Evolutionary conservation across 192 early-diverging fungal species (phyloP).

Genomic region (Pilaira anomala): DNA sequence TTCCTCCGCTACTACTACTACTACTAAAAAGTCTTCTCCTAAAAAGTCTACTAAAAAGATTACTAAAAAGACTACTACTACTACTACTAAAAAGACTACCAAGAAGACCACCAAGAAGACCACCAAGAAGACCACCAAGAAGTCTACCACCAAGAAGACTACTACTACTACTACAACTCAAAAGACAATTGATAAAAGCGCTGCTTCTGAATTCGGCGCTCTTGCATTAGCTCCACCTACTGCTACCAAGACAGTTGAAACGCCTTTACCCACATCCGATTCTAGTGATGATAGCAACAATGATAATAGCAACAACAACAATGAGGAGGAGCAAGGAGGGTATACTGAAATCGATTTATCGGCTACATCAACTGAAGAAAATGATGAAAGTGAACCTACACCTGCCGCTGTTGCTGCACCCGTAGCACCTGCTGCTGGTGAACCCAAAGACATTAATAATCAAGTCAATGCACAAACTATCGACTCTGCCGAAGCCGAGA

Average conservation of each 20-base stretch:
- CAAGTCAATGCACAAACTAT: slow-evolving; percentile 20
- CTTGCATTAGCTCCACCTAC: not conserved
- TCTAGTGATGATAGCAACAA: not conserved
- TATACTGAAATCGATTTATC: not conserved
- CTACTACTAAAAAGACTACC: not conserved
- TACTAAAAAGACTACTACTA: slow-evolving; percentile 4
- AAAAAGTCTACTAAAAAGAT: slow-evolving; percentile 5
- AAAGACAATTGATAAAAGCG: not conserved
- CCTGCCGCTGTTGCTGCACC: not conserved
- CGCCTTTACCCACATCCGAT: not conserved
- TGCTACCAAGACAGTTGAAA: not conserved
- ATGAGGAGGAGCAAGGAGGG: not conserved
- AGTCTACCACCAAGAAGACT: not conserved
- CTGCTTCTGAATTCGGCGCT: not conserved
- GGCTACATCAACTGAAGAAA: not conserved
- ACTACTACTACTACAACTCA: not conserved
- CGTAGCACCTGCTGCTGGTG: not conserved
- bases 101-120: not conserved
- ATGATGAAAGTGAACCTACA: not conserved
- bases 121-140: slow-evolving; percentile 6
- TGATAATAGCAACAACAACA: not conserved
- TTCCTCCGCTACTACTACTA: not conserved
- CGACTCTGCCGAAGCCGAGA: not conserved
- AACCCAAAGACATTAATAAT: not conserved
- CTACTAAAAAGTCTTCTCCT: not conserved